Evolutionary conservation across 2,329 filamentous ascomycete genomes (phyloP), one percentile per base, ranked within the genome.

Genomic region (Apiospora marii): DNA sequence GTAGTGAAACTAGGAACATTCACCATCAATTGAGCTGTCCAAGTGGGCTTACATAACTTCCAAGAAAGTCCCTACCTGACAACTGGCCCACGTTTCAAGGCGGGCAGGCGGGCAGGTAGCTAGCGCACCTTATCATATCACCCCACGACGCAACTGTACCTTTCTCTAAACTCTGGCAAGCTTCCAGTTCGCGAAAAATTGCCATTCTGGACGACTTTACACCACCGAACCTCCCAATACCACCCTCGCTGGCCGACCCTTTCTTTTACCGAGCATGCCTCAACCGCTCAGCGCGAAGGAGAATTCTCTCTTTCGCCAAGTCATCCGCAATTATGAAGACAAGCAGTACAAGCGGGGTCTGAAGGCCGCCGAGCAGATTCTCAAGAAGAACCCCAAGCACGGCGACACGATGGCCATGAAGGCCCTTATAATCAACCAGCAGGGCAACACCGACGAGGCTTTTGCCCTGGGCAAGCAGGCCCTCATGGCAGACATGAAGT

Each of bases 351-450:
- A 98, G 86, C 86, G 88, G 74, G 96, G 96, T 82, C 88, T 99
- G 81, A 99, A 98, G 86, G 92, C 93, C 67, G 96, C 96, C 78
- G 96, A 99, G 82, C 94, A 98, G 84, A 98, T 99, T 81, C 91
- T 99, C 77, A 94, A 93, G 83, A 98, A 98, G 84, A 92, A 93
- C 81, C 94, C 96, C 58, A 96, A 94, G 79, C 96, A 99, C 92
- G 97, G 95, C 81, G 97, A 99, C 83, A 99, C 96, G 34, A 93
- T 97, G 85, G 97, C 96, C 71, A 99, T 99, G 96, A 99, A 99
- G 86, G 96, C 96, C 72, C 88, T 99, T 77, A 98, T 98, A 77
- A 90, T 98, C 83, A 98, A 97, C 83, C 92, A 93, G 64, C 93
- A 96, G 84, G 94, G 95, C 77, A 96, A 97, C 84, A 92, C 92